phyloP scores from a whole-genome alignment of 257 asterid species.

The Penstemon davidsonii region DNA sequence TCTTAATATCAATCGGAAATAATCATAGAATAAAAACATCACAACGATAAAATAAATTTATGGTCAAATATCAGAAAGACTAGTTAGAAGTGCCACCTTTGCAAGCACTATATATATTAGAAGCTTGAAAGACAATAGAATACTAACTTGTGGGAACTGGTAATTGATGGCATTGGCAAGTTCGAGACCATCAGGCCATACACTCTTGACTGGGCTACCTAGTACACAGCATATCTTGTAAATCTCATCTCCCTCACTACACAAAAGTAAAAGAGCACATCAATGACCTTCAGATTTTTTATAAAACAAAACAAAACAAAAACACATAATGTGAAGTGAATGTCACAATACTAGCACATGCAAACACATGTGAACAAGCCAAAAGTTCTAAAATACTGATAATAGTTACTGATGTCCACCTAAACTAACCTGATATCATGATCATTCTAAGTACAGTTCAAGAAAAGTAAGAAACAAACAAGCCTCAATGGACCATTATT shows the following conservation, averaged over 20 bases:
- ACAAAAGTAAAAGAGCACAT: slow-evolving; percentile 17
- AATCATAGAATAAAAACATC: too few relatives aligned
- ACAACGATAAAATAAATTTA: too few relatives aligned
- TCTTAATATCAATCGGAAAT: too few relatives aligned
- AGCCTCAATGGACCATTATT: not conserved
- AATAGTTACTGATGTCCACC: too few relatives aligned
- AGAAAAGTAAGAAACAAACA: not conserved
- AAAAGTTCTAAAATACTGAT: too few relatives aligned
- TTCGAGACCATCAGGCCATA: slow-evolving; percentile 81
- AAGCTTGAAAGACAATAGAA: slow-evolving; percentile 10
- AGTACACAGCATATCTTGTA: slow-evolving; percentile 84
- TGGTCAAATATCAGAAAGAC: too few relatives aligned
- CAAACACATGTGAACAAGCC: not conserved
- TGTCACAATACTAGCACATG: not conserved
- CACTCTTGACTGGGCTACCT: slow-evolving; percentile 72
- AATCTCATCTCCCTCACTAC: slow-evolving; percentile 92
- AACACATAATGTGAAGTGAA: not conserved
- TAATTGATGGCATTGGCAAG: slow-evolving; percentile 80
- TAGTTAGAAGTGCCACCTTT: not conserved
- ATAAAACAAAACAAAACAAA: not conserved
- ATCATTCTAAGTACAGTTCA: not conserved
- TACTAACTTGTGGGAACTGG: slow-evolving; percentile 77
- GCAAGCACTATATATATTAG: not conserved
- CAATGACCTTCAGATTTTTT: slow-evolving; percentile 16
- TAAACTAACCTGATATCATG: not conserved